Evolutionary conservation across 2,329 filamentous ascomycete species (phyloP).

Genomic region (Waltergamsia citrina): DNA sequence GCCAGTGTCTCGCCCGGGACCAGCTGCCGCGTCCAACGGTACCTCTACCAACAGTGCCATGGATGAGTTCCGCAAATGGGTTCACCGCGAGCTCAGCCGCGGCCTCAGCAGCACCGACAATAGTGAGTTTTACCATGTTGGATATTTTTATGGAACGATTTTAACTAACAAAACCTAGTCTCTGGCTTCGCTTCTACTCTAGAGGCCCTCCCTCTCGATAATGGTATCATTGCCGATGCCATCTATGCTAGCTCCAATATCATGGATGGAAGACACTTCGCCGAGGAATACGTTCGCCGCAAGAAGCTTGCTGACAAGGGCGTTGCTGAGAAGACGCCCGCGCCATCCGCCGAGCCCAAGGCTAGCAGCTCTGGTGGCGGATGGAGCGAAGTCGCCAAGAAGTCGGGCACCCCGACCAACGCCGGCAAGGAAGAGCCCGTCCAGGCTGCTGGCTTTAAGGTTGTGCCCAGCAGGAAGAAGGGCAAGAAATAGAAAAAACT

Average conservation of each 20-base stretch:
- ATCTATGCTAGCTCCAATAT: slow-evolving; percentile 82
- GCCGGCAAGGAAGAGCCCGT: slow-evolving; percentile 30
- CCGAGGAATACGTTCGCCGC: slow-evolving; percentile 86
- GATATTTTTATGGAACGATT: background rate
- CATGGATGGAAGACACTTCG: slow-evolving; percentile 87
- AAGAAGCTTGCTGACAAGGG: slow-evolving; percentile 92
- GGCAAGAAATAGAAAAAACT: slow-evolving; percentile 63
- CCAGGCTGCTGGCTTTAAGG: slow-evolving; percentile 65
- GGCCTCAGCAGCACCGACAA: slow-evolving; percentile 51
- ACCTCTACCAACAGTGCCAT: slow-evolving; percentile 45
- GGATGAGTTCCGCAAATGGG: slow-evolving; percentile 94
- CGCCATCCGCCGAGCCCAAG: slow-evolving; percentile 21
- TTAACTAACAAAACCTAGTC: slow-evolving; percentile 42
- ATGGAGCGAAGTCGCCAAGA: slow-evolving; percentile 98
- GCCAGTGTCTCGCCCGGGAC: slow-evolving; percentile 36
- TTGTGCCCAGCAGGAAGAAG: slow-evolving; percentile 90
- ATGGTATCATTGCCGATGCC: slow-evolving; percentile 77
- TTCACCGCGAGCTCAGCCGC: slow-evolving; percentile 66
- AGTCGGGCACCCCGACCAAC: slow-evolving; percentile 40
- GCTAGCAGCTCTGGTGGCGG: slow-evolving; percentile 46
- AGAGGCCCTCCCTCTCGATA: slow-evolving; percentile 65
- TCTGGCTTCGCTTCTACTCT: slow-evolving; percentile 74
- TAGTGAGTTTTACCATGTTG: slow-evolving; percentile 30
- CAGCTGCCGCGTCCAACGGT: slow-evolving; percentile 26
- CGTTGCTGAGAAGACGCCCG: slow-evolving; percentile 65